Percentiles rank a stretch among this genome's conserved stretches.
These are phyloP conservation scores for Neonectria coccinea DNA, from an alignment of 2,329 filamentous ascomycete genomes.

Conservation along the genomic window DNA sequence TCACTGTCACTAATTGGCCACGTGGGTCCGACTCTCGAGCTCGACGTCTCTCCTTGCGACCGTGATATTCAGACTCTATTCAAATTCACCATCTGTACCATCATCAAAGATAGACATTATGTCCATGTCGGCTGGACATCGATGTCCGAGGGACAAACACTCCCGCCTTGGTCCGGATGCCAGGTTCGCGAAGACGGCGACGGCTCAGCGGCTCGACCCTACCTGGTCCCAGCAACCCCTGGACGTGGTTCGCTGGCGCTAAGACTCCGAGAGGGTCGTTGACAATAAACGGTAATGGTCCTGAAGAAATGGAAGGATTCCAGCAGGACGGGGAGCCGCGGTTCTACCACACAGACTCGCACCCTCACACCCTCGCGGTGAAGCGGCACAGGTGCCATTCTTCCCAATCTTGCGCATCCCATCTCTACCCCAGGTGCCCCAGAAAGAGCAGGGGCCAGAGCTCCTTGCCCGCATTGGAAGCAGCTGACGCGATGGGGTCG, in stretches of 20 bases:
- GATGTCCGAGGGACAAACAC: conserved; percentile 8
- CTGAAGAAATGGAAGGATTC: conserved; percentile 19
- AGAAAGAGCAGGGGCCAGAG: conserved; percentile 20
- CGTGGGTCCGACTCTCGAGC: not conserved
- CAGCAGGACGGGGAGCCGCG: conserved; percentile 4
- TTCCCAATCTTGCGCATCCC: conserved; percentile 21
- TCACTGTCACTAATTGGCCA: not conserved
- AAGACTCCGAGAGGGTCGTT: conserved; percentile 11
- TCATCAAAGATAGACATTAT: not conserved
- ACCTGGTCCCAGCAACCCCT: conserved; percentile 3
- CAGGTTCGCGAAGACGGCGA: not conserved
- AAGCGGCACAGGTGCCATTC: conserved; percentile 11
- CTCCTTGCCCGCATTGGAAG: conserved; percentile 14
- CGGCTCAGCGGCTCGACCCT: not conserved
- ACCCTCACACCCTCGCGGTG: conserved; percentile 12
- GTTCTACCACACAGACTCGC: conserved; percentile 9
- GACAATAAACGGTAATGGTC: conserved; percentile 17
- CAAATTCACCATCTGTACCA: conserved; percentile 1
- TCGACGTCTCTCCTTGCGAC: not conserved
- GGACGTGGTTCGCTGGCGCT: not conserved
- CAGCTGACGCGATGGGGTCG: conserved; percentile 26
- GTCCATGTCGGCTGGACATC: conserved; percentile 9
- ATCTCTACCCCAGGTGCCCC: conserved; percentile 19
- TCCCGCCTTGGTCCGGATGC: conserved; percentile 8
- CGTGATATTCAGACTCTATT: not conserved